Evolutionary conservation across 208 protist species (phyloP).

Genomic region (Leishmania amazonensis): DNA sequence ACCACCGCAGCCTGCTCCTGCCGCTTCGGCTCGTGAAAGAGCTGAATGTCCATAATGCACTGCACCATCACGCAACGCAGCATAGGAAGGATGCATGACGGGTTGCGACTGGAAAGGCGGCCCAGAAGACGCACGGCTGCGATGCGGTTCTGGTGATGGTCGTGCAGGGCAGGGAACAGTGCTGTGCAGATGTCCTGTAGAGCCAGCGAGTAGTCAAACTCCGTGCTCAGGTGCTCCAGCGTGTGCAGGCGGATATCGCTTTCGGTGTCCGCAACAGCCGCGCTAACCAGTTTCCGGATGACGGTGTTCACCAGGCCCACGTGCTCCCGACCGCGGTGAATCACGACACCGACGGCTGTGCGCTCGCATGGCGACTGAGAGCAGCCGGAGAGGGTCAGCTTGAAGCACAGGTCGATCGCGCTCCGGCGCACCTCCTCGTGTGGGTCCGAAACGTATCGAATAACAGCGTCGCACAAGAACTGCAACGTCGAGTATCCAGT

Average conservation of each 20-base stretch:
- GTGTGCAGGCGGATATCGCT: conserved; percentile 90
- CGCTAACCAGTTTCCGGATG: conserved; percentile 75
- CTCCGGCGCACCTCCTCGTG: conserved; percentile 86
- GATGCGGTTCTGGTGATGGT: conserved; percentile 87
- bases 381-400: conserved; percentile 87
- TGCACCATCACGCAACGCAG: conserved; percentile 86
- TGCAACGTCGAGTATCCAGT: conserved; percentile 87
- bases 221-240: conserved; percentile 68
- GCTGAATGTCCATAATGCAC: conserved; percentile 81
- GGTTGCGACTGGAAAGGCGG: conserved; percentile 79
- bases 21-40: conserved; percentile 78
- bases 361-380: conserved; percentile 67
- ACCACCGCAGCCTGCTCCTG: conserved; percentile 80
- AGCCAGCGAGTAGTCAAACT: conserved; percentile 81
- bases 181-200: conserved; percentile 70
- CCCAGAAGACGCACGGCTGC: conserved; percentile 83
- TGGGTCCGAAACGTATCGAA: conserved; percentile 78
- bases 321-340: conserved; percentile 86
- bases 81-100: conserved; percentile 78
- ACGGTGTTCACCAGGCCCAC: conserved; percentile 78
- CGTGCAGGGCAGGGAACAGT: conserved; percentile 82
- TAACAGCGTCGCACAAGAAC: conserved; percentile 83
- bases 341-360: conserved; percentile 66
- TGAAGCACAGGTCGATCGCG: conserved; percentile 90
- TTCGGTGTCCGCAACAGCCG: conserved; percentile 87